Conservation (phyloP, 1,284 basidiomycete genomes). For the Tetrapyrgos nigripes region DNA sequence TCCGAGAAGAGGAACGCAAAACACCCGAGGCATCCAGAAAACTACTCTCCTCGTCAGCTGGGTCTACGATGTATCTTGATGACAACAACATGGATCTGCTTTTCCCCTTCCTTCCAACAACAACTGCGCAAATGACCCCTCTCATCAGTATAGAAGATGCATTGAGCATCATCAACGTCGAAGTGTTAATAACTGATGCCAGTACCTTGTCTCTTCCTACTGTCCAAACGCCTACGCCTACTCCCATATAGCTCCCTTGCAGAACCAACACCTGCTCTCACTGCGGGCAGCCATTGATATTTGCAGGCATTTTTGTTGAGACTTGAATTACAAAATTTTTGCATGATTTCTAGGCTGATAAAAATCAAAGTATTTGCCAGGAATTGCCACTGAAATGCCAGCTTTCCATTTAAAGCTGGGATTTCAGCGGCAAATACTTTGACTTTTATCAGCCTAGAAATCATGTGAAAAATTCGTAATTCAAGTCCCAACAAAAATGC, state of each 20-base stretch:
- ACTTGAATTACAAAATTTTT: too few relatives aligned
- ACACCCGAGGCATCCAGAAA: slow-evolving; percentile 52
- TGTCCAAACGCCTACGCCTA: slow-evolving; percentile 20
- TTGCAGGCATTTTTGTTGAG: too few relatives aligned
- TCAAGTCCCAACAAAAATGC: too few relatives aligned
- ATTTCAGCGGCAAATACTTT: too few relatives aligned
- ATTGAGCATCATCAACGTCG: slow-evolving; percentile 68
- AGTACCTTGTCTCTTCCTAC: slow-evolving; percentile 36
- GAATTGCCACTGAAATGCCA: too few relatives aligned
- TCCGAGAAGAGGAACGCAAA: slow-evolving; percentile 72
- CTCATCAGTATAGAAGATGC: slow-evolving; percentile 73
- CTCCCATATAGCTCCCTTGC: slow-evolving; percentile 22
- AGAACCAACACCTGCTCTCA: slow-evolving; percentile 63
- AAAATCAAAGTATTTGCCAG: too few relatives aligned
- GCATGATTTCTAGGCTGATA: too few relatives aligned
- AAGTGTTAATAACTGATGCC: slow-evolving; percentile 73
- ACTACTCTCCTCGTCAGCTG: slow-evolving; percentile 51
- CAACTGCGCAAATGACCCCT: slow-evolving; percentile 70
- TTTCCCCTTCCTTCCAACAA: slow-evolving; percentile 47
- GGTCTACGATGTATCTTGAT: slow-evolving; percentile 60
- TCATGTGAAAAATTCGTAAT: too few relatives aligned
- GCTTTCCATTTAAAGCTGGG: too few relatives aligned
- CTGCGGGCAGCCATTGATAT: too few relatives aligned
- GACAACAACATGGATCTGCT: background rate
- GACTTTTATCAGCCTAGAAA: too few relatives aligned